Conservation (phyloP, 257 asterid genomes). For the Marsdenia floribunda region DNA sequence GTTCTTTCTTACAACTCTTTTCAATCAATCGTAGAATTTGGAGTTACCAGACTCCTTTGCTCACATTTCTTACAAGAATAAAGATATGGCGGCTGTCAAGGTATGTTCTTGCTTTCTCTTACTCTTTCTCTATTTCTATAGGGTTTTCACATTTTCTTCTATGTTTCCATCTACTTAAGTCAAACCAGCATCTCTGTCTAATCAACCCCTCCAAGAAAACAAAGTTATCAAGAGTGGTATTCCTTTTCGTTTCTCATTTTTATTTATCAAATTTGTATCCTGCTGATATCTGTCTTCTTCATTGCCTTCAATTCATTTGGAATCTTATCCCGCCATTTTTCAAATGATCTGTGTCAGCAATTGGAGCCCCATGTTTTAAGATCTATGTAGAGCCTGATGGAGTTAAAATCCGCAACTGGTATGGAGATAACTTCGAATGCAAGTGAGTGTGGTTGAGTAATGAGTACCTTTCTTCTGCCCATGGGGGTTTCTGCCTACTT, state of each 20-base stretch:
- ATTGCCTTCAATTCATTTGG: not conserved
- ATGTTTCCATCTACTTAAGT: not conserved
- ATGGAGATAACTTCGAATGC: not conserved
- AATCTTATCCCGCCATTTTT: not conserved
- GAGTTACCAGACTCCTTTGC: not conserved
- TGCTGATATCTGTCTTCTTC: not conserved
- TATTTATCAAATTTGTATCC: not conserved
- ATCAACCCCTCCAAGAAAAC: not conserved
- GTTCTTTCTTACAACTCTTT: not conserved
- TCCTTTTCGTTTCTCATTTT: not conserved
- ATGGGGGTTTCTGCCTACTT: not conserved
- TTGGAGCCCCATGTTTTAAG: constrained; percentile 19
- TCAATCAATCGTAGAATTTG: not conserved
- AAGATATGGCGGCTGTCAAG: constrained; percentile 8
- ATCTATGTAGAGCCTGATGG: constrained; percentile 9
- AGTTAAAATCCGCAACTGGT: not conserved
- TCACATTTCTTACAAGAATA: not conserved
- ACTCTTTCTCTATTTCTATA: not conserved
- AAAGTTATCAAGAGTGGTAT: not conserved
- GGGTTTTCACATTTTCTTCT: not conserved
- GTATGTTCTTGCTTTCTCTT: not conserved
- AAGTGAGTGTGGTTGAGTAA: constrained; percentile 8
- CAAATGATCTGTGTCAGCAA: not conserved
- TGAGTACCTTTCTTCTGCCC: not conserved
- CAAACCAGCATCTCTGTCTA: not conserved